These are phyloP conservation scores for Rhizopogon vinicolor DNA, from an alignment of 768 basidiomycete genomes.

Conservation along the genomic window DNA sequence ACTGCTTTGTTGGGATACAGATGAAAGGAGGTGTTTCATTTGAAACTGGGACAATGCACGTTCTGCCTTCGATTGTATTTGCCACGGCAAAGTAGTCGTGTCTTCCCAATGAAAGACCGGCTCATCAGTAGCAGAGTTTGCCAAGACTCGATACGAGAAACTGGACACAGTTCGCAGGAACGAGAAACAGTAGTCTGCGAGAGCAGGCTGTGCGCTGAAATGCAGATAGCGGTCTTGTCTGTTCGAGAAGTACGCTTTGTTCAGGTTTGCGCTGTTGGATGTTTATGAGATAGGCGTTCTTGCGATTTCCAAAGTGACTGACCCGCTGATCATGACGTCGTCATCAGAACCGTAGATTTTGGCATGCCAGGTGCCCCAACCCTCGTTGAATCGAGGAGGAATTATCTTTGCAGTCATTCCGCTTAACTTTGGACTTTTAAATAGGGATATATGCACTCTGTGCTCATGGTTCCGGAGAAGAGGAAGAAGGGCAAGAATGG, in stretches of 20 bases:
- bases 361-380: slow-evolving; percentile 98
- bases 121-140: slow-evolving; percentile 32
- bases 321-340: slow-evolving; percentile 92
- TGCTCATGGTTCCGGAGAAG: slow-evolving; percentile 68
- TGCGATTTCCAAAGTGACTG: slow-evolving; percentile 27
- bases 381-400: slow-evolving; percentile 94
- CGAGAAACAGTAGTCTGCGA: slow-evolving; percentile 82
- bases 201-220: slow-evolving; percentile 50
- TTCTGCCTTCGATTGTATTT: slow-evolving; percentile 58
- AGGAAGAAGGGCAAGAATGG: slow-evolving; percentile 63
- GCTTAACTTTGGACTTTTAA: slow-evolving; percentile 81
- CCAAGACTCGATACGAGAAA: slow-evolving; percentile 64
- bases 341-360: slow-evolving; percentile 95
- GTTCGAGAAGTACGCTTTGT: slow-evolving; percentile 88
- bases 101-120: slow-evolving; percentile 69
- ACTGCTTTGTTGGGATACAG: slow-evolving; percentile 17
- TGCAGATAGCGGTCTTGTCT: slow-evolving; percentile 93
- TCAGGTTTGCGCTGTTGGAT: slow-evolving; percentile 78
- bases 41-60: slow-evolving; percentile 60
- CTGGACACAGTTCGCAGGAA: slow-evolving; percentile 65
- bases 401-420: slow-evolving; percentile 72
- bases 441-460: slow-evolving; percentile 75
- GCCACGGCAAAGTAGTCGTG: slow-evolving; percentile 58
- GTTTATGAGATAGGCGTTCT: not conserved
- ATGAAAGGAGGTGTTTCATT: slow-evolving; percentile 27